Conservation (phyloP, 2,329 filamentous ascomycete genomes). For the Pyrenochaeta sp. region DNA sequence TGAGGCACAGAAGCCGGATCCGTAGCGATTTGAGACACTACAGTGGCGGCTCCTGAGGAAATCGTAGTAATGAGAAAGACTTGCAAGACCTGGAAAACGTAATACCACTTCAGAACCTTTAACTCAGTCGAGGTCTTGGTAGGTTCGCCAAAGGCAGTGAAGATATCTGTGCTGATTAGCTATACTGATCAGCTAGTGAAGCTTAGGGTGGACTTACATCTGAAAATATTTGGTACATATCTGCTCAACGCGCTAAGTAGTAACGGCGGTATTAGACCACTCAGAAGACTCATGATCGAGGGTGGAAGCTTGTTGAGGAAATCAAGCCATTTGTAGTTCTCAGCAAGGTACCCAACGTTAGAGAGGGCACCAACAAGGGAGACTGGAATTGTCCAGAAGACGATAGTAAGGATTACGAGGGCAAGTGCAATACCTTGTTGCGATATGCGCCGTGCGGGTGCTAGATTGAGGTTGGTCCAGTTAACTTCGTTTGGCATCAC, state of each 20-base stretch:
- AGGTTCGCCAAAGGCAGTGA: slow-evolving; percentile 81
- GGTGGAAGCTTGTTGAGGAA: slow-evolving; percentile 78
- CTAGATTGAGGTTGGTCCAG: slow-evolving; percentile 84
- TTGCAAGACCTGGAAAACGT: slow-evolving; percentile 88
- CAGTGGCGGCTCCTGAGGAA: slow-evolving; percentile 78
- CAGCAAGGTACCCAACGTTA: slow-evolving; percentile 76
- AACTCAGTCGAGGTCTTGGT: slow-evolving; percentile 83
- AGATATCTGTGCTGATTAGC: slow-evolving; percentile 66
- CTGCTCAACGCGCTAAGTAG: slow-evolving; percentile 82
- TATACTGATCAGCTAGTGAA: neutral
- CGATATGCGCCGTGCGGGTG: slow-evolving; percentile 82
- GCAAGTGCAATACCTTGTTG: slow-evolving; percentile 75
- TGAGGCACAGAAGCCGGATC: slow-evolving; percentile 69
- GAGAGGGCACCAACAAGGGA: slow-evolving; percentile 85
- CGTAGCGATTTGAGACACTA: slow-evolving; percentile 68
- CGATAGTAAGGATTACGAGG: slow-evolving; percentile 79
- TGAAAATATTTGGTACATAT: slow-evolving; percentile 85
- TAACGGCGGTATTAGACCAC: slow-evolving; percentile 82
- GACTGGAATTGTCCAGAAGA: slow-evolving; percentile 85
- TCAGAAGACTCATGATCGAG: slow-evolving; percentile 80
- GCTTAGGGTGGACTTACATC: slow-evolving; percentile 62
- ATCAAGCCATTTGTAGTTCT: slow-evolving; percentile 70
- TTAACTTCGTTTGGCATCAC: slow-evolving; percentile 83
- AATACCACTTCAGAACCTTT: slow-evolving; percentile 91
- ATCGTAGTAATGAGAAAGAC: slow-evolving; percentile 90